These are phyloP conservation scores for Annona cherimola DNA, from an alignment of 164 flowering plant genomes.

Conservation along the genomic window DNA sequence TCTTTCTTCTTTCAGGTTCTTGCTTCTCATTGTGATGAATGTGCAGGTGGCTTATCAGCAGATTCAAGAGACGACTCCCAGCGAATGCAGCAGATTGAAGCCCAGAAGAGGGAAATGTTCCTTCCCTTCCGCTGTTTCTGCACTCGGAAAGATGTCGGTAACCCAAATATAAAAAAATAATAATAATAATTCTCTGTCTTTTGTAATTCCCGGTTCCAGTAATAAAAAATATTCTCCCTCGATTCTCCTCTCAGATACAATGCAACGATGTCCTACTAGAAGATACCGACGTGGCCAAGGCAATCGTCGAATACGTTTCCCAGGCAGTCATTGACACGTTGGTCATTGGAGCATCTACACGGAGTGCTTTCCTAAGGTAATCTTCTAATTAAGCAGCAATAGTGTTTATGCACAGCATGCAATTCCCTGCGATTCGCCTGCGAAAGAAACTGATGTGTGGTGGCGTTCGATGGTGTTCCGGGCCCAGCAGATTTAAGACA, in stretches of 20 bases:
- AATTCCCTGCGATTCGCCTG: no score
- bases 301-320: conserved; percentile 55
- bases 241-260: conserved; percentile 31
- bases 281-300: conserved; percentile 47
- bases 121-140: conserved; percentile 52
- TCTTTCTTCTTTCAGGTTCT: neutral
- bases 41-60: conserved; percentile 2
- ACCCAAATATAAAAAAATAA: no score
- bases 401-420: neutral
- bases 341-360: conserved; percentile 52
- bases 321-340: conserved; percentile 50
- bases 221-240: neutral
- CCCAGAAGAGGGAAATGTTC: conserved; percentile 33
- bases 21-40: conserved; percentile 4
- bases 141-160: conserved; percentile 48
- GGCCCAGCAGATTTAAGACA: conserved; percentile 47
- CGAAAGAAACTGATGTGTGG: no score
- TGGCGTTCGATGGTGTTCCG: neutral
- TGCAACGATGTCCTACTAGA: conserved; percentile 56
- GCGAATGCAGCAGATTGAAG: neutral
- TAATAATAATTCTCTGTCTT: no score
- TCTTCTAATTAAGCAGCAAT: neutral
- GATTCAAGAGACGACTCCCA: conserved; percentile 5
- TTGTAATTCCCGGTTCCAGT: no score
- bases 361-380: conserved; percentile 52